Percentiles rank a stretch among this genome's conserved stretches.
phyloP scores from a whole-genome alignment of 768 basidiomycete species.

The Cyclocybe aegerita region DNA sequence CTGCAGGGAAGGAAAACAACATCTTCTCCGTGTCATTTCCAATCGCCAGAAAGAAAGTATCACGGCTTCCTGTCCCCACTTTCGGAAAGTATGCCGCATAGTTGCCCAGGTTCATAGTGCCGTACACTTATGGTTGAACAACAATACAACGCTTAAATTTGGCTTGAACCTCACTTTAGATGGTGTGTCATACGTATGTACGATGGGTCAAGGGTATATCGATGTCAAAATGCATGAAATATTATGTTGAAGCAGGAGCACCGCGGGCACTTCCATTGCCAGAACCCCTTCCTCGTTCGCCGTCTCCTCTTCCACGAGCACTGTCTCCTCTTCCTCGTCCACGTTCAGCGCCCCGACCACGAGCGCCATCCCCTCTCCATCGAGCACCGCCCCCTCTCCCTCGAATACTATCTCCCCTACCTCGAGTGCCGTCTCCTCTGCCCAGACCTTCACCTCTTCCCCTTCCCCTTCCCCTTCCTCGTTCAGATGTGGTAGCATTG shows the following conservation, averaged over 20 bases:
- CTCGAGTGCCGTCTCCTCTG: conserved; percentile 5
- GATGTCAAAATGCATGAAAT: background rate
- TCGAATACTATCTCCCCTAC: conserved; percentile 2
- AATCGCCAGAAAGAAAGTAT: conserved; percentile 7
- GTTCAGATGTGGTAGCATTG: background rate
- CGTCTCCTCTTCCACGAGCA: conserved; percentile 14
- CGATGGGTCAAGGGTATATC: conserved; percentile 7
- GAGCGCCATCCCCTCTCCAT: conserved; percentile 13
- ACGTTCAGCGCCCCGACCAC: conserved; percentile 20
- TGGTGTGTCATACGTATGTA: background rate
- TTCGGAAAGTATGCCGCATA: background rate
- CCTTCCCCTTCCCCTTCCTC: background rate
- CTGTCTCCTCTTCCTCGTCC: conserved; percentile 11
- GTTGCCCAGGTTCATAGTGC: background rate
- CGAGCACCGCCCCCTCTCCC: conserved; percentile 4
- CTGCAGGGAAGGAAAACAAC: conserved; percentile 9
- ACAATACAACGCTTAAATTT: too few species aligned
- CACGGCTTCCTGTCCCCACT: conserved; percentile 12
- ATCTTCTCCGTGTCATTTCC: conserved; percentile 5
- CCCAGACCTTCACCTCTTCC: conserved; percentile 2
- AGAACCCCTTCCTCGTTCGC: conserved; percentile 12
- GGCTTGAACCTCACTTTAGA: too few species aligned
- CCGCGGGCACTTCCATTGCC: background rate
- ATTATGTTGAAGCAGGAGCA: background rate
- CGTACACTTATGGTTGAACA: background rate